Conservation (phyloP, 257 asterid genomes). For the Voacanga thouarsii region DNA sequence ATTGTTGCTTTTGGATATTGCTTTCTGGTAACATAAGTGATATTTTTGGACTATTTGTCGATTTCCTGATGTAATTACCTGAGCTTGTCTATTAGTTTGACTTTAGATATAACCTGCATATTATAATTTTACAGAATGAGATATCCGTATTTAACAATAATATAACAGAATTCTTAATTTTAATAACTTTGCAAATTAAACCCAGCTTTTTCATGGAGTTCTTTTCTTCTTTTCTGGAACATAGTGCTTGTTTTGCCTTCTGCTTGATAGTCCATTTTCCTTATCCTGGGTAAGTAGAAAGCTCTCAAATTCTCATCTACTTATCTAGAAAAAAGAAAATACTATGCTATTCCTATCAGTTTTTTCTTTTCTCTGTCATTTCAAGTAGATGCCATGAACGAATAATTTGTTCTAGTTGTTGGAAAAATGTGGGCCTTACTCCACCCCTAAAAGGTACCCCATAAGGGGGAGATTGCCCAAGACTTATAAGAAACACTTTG, state of each 20-base stretch:
- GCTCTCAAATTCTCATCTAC: neutral
- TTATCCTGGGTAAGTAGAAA: too few relatives aligned
- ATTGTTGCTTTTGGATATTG: neutral
- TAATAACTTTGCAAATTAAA: too few relatives aligned
- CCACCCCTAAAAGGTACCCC: too few relatives aligned
- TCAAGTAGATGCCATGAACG: neutral
- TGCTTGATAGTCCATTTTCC: neutral
- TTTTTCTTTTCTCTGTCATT: neutral
- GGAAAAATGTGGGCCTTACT: too few relatives aligned
- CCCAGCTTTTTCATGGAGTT: neutral
- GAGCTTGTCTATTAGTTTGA: neutral
- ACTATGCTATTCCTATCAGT: neutral
- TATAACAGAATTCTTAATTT: neutral
- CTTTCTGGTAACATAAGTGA: neutral
- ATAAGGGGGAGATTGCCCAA: too few relatives aligned
- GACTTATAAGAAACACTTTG: too few relatives aligned
- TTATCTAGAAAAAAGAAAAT: neutral
- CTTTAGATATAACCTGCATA: neutral
- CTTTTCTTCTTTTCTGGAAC: too few relatives aligned
- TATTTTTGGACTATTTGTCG: neutral
- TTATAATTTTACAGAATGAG: too few relatives aligned
- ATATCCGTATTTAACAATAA: too few relatives aligned
- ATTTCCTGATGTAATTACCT: neutral
- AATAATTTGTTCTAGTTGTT: neutral
- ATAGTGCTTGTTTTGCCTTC: too few relatives aligned